A percentile compares a stretch with the other conserved stretches of the same genome.
phyloP scores from a whole-genome alignment of 139 green algal species.

The Picochlorum sp. region DNA sequence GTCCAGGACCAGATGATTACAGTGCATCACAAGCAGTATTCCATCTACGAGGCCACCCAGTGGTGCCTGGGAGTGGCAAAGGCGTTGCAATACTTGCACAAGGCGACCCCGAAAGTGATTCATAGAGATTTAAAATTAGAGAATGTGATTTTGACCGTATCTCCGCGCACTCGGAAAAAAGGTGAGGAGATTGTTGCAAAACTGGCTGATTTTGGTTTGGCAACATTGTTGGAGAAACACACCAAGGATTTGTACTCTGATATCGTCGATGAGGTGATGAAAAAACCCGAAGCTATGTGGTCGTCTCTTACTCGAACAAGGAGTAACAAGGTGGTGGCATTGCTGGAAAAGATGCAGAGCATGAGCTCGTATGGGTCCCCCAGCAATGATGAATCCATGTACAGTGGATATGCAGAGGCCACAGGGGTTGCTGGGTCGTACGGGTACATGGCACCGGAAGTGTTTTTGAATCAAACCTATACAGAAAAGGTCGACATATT shows the following conservation, averaged over 20 bases:
- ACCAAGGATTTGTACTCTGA: background rate
- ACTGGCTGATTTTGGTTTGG: constrained; percentile 44
- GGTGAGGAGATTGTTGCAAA: constrained; percentile 22
- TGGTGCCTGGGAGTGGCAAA: constrained; percentile 51
- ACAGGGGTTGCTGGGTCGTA: constrained; percentile 30
- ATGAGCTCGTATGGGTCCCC: background rate
- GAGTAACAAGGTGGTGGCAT: background rate
- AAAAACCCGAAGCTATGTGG: background rate
- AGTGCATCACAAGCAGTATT: background rate
- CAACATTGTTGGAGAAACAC: constrained; percentile 14
- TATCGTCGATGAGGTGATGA: background rate
- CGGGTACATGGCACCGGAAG: constrained; percentile 31
- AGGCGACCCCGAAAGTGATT: constrained; percentile 60
- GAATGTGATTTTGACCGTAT: constrained; percentile 42
- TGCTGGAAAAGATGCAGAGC: background rate
- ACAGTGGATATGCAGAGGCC: constrained; percentile 10
- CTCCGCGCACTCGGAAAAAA: background rate
- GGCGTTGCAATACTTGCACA: constrained; percentile 66
- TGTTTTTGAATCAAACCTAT: constrained; percentile 35
- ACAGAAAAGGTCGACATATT: constrained; percentile 74
- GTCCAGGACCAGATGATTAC: constrained; percentile 20
- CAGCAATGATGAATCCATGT: background rate
- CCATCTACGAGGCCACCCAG: constrained; percentile 41
- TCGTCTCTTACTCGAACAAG: background rate
- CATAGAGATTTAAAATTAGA: constrained; percentile 72